Conservation (phyloP, 169 alveolate species). For the Plasmodium adleri region DNA sequence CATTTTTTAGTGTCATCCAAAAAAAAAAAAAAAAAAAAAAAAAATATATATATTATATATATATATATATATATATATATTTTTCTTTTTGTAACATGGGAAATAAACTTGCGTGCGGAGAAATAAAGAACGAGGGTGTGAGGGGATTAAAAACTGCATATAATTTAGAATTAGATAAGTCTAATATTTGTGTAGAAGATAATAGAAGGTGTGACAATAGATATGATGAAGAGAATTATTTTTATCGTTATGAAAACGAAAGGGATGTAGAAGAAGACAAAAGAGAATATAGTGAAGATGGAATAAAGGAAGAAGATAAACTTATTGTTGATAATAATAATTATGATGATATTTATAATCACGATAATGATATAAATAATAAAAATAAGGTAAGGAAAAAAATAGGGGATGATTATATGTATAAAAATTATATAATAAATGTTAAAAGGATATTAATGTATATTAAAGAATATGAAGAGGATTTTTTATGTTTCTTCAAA, state of each 20-base stretch:
- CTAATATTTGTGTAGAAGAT: neutral
- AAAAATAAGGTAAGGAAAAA: neutral
- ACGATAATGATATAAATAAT: neutral
- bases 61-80: too few species aligned
- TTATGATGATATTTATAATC: constrained; percentile 1
- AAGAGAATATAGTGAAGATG: constrained; percentile 15
- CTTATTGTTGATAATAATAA: constrained; percentile 3
- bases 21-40: too few species aligned
- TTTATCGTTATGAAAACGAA: constrained; percentile 45
- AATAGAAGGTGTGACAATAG: neutral
- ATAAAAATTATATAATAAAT: constrained; percentile 25
- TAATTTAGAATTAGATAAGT: neutral
- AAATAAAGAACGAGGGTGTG: constrained; percentile 26
- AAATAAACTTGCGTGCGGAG: constrained; percentile 49
- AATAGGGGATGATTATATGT: neutral
- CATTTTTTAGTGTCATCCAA: too few species aligned
- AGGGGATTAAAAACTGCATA: neutral
- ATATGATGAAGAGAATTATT: constrained; percentile 48
- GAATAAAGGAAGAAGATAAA: constrained; percentile 6
- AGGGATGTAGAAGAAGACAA: constrained; percentile 4
- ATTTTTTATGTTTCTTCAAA: constrained; percentile 44
- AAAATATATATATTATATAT: too few species aligned
- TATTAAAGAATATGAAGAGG: constrained; percentile 42
- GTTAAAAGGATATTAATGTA: constrained; percentile 62
- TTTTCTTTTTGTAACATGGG: constrained; percentile 18